Percentiles rank a stretch among this genome's conserved stretches.
phyloP scores from a whole-genome alignment of 139 green algal species.

The Zygnema circumcarinatum region DNA sequence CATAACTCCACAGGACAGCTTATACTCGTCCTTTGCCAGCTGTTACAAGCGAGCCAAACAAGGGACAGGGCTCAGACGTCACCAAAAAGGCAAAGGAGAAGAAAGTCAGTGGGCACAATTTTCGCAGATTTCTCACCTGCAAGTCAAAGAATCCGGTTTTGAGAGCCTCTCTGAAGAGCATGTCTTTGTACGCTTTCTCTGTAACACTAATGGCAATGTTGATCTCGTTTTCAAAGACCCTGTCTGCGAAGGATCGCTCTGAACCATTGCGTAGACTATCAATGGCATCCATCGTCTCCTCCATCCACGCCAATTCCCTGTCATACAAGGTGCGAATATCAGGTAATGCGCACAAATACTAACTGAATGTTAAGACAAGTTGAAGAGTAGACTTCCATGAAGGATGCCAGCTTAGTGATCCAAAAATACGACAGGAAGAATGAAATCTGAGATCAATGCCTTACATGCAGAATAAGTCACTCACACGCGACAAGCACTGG shows the following conservation, averaged over 20 bases:
- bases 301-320: conserved; percentile 89
- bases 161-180: conserved; percentile 95
- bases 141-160: conserved; percentile 84
- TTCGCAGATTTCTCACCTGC: too few species aligned
- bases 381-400: not conserved
- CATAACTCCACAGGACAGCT: conserved; percentile 76
- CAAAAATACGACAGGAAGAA: not conserved
- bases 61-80: too few species aligned
- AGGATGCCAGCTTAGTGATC: not conserved
- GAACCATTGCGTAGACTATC: conserved; percentile 45
- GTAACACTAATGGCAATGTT: conserved; percentile 74
- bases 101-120: too few species aligned
- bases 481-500: too few species aligned
- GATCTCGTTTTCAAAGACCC: conserved; percentile 94
- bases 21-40: conserved; percentile 83
- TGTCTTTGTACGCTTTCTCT: conserved; percentile 74
- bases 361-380: not conserved
- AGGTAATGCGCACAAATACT: not conserved
- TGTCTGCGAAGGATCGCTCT: conserved; percentile 76
- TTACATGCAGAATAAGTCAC: too few species aligned
- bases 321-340: not conserved
- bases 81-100: conserved; percentile 3
- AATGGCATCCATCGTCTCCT: conserved; percentile 77
- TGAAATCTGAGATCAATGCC: not conserved
- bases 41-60: not conserved